Evolutionary conservation across 106 monocot genomes (phyloP).

Genomic region (Dendrobium huoshanense): DNA sequence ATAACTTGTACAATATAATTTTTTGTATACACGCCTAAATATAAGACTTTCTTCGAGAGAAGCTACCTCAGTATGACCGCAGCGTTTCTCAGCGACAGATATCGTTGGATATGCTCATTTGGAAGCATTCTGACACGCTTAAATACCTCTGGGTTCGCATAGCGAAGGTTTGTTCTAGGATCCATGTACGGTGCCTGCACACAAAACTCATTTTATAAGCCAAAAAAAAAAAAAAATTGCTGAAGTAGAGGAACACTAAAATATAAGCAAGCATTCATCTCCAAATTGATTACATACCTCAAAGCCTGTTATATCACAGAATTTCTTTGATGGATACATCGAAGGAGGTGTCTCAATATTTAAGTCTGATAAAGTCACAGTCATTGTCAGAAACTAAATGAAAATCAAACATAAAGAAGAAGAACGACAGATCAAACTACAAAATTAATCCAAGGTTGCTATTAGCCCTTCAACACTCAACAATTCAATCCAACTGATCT

Average conservation of each 20-base stretch:
- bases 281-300: conserved; percentile 39
- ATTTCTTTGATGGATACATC: conserved; percentile 87
- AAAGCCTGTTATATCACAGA: conserved; percentile 93
- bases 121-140: conserved; percentile 60
- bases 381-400: background rate
- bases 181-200: conserved; percentile 73
- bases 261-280: too few species aligned
- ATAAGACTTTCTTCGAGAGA: background rate
- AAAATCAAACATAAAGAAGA: background rate
- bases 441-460: background rate
- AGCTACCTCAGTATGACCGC: conserved; percentile 43
- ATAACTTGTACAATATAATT: background rate
- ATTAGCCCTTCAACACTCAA: background rate
- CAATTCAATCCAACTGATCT: background rate
- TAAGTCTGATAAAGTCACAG: conserved; percentile 41
- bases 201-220: background rate
- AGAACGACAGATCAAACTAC: background rate
- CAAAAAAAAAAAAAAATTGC: too few species aligned
- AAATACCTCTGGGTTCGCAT: conserved; percentile 57
- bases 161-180: conserved; percentile 65
- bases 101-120: conserved; percentile 59
- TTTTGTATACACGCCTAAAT: background rate
- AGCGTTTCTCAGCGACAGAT: conserved; percentile 67
- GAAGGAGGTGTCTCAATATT: conserved; percentile 91
- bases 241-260: too few species aligned